Evolutionary conservation across 768 basidiomycete genomes (phyloP), one percentile per base, ranked within the genome.

Genomic region (Lepiota venenata): DNA sequence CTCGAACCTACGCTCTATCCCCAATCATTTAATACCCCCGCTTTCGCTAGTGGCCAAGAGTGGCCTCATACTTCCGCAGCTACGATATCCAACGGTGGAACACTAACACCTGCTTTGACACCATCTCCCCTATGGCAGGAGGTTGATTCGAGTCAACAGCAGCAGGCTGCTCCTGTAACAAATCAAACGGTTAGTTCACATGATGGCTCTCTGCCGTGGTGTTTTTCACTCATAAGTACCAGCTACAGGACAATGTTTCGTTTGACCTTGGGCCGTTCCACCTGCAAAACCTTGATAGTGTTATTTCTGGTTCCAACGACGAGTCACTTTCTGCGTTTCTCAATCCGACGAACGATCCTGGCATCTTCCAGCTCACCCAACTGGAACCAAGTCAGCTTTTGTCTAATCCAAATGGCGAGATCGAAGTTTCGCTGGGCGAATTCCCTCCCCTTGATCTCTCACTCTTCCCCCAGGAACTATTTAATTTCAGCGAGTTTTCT

Each of bases 381-480:
- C 63, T 76, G 45, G 66, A 72, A 52, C 46, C 67, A 2, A 54
- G 65, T 20, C 56, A 56, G 20, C 59, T 78, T 25, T 21, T 67
- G 12, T 54, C 65, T 29, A 65, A 69, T 22, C 75, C 78, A 2
- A 58, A 57, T 11, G 73, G 71, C 3, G 67, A 73, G 39, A 60
- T 78, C 35, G 71, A 77, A 46, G 59, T 78, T 3, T 73, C 16
- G 52, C 70, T 60, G 67, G 67, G 29, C 60, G 66, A 41, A 16
- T 61, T 40, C 22, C 56, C 14, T 40, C 49, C 41, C 47, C 59
- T 43, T 47, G 52, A 49, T 41, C 58, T 52, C 37, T 48, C 38
- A 18, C 27, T 53, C 18, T 48, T 39, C 47, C 60, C 40, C 29
- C 41, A 32, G 1, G 56, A 50, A 22, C 27, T 56, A 21, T 47